Conservation (phyloP, 805 yeast species). For the Millerozyma acaciae region DNA sequence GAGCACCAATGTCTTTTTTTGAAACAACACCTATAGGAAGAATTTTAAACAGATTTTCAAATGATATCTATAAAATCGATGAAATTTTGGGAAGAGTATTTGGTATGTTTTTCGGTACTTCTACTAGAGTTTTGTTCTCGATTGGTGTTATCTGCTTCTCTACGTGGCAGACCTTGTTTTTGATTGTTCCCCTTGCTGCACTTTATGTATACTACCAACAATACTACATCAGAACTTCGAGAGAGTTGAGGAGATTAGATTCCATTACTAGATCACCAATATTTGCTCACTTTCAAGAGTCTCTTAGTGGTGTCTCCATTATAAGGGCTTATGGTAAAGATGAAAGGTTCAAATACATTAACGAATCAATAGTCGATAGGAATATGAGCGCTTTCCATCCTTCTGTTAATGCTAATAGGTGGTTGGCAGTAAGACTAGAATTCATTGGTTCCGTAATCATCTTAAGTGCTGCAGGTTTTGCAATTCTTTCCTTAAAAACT, state of each 20-base stretch:
- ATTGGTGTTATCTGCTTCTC: constrained; percentile 75
- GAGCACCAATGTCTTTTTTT: constrained; percentile 94
- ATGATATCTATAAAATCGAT: constrained; percentile 86
- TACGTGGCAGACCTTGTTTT: constrained; percentile 79
- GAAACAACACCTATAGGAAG: constrained; percentile 96
- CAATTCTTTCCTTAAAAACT: constrained; percentile 62
- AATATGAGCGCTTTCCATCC: constrained; percentile 94
- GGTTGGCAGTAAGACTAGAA: constrained; percentile 95
- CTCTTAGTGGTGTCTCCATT: constrained; percentile 69
- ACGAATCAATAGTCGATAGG: constrained; percentile 69
- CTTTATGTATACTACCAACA: constrained; percentile 71
- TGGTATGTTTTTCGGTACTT: constrained; percentile 60
- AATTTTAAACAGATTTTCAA: constrained; percentile 84
- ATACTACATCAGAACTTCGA: constrained; percentile 69
- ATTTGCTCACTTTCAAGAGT: constrained; percentile 81
- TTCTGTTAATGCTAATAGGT: constrained; percentile 86
- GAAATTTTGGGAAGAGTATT: constrained; percentile 71
- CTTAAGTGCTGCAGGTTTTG: constrained; percentile 77
- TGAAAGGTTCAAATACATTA: constrained; percentile 58
- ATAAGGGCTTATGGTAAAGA: constrained; percentile 72
- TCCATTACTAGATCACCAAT: constrained; percentile 78
- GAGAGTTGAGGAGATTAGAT: constrained; percentile 80
- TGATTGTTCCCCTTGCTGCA: constrained; percentile 65
- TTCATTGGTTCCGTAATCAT: constrained; percentile 87
- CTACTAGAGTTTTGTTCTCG: constrained; percentile 66